Base-by-base conservation (phyloP, 345 rosid species). In the Dipteronia dyeriana region DNA sequence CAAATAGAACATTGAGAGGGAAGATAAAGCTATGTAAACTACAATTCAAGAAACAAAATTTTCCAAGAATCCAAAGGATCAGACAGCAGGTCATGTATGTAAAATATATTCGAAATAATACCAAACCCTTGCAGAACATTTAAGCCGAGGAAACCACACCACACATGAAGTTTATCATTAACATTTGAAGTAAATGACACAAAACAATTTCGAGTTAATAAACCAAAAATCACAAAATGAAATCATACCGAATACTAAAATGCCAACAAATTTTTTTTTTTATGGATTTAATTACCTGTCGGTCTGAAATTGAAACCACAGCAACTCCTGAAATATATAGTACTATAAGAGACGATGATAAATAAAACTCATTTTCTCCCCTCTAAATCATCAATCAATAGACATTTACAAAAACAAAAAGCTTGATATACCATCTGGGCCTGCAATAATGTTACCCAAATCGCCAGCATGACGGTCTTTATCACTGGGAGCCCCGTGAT, bases 401-500 rank as follows among this genome's bases (percentile, higher is more conserved):
- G n/a, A 39, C 38, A 71, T 22, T 20, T 22, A 22, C 22, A 75
- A 31, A 31, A 74, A n/a, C 14, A 68, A 66, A 61, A 59, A 78
- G 70, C 23, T n/a, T 31, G 14, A 25, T 64, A 60, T 84, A 95
- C 99, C 98, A 57, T 93, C 92, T 63, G 90, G 49, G 74, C 92
- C 92, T 2, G 94, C 98, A 34, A 89, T 57, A 60, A 95, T 83
- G 86, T 95, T 95, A 20, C 99, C 99, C 90, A 95, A 84, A 81
- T 95, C 99, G 31, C 99, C 99, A 2, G 99, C 97, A 81, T 95
- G 99, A 26, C 99, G 91, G 79, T 91, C 90, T 3, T 76, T 53
- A 73, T 92, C 94, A 43, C 81, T 13, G 22, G 98, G 98, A 79
- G 92, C 82, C 17, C 99, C 99, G 39, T 95, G 99, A 74, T 84